Evolutionary conservation across 2,329 filamentous ascomycete genomes (phyloP).

Genomic region (Claviceps arundinis): DNA sequence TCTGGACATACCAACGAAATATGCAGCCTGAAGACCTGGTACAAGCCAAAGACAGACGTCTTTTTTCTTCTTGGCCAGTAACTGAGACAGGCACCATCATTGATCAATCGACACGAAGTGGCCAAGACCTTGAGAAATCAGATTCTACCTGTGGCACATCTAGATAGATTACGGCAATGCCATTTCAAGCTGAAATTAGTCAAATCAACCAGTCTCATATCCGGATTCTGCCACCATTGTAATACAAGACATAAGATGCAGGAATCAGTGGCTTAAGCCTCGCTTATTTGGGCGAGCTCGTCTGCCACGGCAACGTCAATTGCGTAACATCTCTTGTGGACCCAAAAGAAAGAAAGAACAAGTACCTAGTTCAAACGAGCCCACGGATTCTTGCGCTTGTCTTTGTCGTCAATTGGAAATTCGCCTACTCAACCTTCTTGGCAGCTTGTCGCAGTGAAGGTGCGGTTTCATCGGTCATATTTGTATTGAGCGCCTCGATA

Average conservation of each 20-base stretch:
- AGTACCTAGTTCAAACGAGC: not conserved
- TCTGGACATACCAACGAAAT: too few species aligned
- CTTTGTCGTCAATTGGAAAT: not conserved
- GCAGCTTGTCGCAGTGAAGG: conserved; percentile 35
- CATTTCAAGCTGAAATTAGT: not conserved
- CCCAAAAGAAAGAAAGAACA: not conserved
- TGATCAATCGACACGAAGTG: not conserved
- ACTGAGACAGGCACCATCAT: not conserved
- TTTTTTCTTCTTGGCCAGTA: not conserved
- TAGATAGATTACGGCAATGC: not conserved
- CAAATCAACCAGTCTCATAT: not conserved
- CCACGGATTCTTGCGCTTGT: not conserved
- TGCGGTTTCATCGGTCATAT: conserved; percentile 37
- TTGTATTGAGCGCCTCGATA: conserved; percentile 47
- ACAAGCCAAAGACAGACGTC: not conserved
- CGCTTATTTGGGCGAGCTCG: conserved; percentile 1
- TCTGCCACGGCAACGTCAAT: not conserved
- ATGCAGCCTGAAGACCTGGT: not conserved
- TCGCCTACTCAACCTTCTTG: conserved; percentile 25
- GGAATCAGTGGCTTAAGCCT: not conserved
- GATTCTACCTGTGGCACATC: not conserved
- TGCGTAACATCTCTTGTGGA: not conserved
- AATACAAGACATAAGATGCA: not conserved
- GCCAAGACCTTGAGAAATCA: not conserved
- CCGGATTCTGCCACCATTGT: not conserved